A percentile compares a stretch with the other conserved stretches of the same genome.
These are phyloP conservation scores for Mucor plumbeus DNA, from an alignment of 371 early-diverging fungal genomes.

Conservation along the genomic window DNA sequence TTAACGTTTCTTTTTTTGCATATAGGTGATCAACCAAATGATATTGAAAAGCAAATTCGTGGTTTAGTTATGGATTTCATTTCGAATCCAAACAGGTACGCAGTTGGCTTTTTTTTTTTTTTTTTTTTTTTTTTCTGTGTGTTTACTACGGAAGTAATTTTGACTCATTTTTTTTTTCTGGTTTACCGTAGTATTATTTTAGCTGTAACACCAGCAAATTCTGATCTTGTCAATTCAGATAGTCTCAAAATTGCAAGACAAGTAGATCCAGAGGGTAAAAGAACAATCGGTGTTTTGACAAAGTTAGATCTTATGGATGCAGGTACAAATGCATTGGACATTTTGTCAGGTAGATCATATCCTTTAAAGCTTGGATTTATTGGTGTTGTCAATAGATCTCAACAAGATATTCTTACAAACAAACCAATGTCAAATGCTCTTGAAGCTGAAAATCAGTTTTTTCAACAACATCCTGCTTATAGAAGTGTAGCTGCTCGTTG, in stretches of 20 bases:
- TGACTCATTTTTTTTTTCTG: not conserved
- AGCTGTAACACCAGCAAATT: constrained; percentile 93
- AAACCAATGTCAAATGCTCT: constrained; percentile 83
- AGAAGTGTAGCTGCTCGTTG: constrained; percentile 80
- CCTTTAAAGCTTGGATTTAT: constrained; percentile 90
- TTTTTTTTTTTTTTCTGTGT: too few species aligned
- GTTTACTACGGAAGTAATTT: not conserved
- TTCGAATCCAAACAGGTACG: constrained; percentile 83
- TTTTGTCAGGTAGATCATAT: constrained; percentile 82
- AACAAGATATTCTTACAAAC: constrained; percentile 84
- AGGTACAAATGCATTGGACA: constrained; percentile 89
- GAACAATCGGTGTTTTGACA: constrained; percentile 93
- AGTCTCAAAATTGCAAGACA: constrained; percentile 91
- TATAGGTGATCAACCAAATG: constrained; percentile 85
- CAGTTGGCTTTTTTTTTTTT: not conserved
- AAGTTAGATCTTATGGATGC: constrained; percentile 97
- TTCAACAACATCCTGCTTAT: constrained; percentile 83
- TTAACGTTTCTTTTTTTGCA: not conserved
- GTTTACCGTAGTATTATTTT: constrained; percentile 76
- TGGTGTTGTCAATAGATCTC: constrained; percentile 90
- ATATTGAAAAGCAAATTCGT: constrained; percentile 90
- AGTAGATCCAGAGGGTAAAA: constrained; percentile 86
- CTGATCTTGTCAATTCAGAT: constrained; percentile 94
- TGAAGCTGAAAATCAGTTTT: constrained; percentile 79
- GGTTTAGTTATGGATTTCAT: constrained; percentile 86